These are phyloP conservation scores for Phytophthora pini DNA, from an alignment of 352 stramenopile species.

Conservation along the genomic window DNA sequence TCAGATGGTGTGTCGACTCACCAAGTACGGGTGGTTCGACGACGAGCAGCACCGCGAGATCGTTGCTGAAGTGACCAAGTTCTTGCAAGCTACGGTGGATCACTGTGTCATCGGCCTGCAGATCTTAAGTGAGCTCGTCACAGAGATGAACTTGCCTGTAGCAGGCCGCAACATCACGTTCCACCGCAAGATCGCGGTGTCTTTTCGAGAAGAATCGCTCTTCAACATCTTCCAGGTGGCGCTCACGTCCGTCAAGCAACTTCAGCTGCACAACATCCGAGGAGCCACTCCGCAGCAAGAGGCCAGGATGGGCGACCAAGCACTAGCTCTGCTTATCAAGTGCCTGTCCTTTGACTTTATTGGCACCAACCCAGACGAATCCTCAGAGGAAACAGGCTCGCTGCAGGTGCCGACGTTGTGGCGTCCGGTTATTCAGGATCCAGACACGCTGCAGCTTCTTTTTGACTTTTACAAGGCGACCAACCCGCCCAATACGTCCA, in stretches of 20 bases:
- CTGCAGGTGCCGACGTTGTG: conserved; percentile 98
- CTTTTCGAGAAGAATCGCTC: conserved; percentile 96
- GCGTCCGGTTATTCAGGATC: conserved; percentile 94
- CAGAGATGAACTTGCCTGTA: conserved; percentile 97
- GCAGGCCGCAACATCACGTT: conserved; percentile 95
- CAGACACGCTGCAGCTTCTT: conserved; percentile 94
- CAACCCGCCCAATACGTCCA: conserved; percentile 92
- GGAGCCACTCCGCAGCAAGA: conserved; percentile 89
- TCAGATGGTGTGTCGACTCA: conserved; percentile 98
- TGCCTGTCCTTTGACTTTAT: conserved; percentile 99
- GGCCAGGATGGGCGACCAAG: conserved; percentile 93
- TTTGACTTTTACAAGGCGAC: conserved; percentile 98
- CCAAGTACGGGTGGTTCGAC: conserved; percentile 99
- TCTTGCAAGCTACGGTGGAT: conserved; percentile 96
- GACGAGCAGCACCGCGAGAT: conserved; percentile 97
- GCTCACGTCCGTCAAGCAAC: conserved; percentile 95
- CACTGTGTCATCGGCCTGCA: conserved; percentile 98
- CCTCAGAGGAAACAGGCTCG: conserved; percentile 96
- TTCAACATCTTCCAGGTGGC: conserved; percentile 97
- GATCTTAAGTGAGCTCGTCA: conserved; percentile 98
- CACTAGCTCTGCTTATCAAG: conserved; percentile 92
- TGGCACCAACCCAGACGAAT: conserved; percentile 98
- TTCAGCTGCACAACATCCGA: conserved; percentile 92
- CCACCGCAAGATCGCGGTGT: conserved; percentile 98
- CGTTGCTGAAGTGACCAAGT: conserved; percentile 98